These are phyloP conservation scores for Lentinus brumalis DNA, from an alignment of 768 basidiomycete species.

Conservation along the genomic window DNA sequence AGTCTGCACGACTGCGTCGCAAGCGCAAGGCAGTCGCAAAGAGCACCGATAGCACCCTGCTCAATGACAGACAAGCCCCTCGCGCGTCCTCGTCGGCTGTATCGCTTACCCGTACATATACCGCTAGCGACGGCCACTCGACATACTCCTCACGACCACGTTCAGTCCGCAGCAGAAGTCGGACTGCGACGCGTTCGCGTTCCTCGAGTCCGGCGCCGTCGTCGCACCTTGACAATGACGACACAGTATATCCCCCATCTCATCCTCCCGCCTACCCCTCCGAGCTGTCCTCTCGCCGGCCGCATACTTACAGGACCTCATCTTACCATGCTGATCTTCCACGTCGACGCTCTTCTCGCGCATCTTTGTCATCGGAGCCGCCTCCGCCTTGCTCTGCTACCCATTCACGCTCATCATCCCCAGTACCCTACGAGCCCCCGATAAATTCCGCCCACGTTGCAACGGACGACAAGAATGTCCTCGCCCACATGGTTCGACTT, in stretches of 20 bases:
- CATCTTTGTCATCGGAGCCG: background rate
- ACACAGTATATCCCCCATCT: background rate
- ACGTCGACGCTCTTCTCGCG: constrained; percentile 1
- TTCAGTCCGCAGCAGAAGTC: constrained; percentile 32
- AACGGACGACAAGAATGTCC: constrained; percentile 38
- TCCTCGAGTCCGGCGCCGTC: constrained; percentile 8
- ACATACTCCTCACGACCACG: constrained; percentile 45
- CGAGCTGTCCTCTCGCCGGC: background rate
- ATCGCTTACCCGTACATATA: constrained; percentile 16
- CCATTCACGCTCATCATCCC: constrained; percentile 1
- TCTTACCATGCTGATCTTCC: background rate
- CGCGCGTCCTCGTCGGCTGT: constrained; percentile 22
- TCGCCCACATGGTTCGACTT: constrained; percentile 33
- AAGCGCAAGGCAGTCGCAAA: constrained; percentile 18
- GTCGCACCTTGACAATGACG: background rate
- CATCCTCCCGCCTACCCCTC: constrained; percentile 16
- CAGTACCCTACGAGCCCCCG: constrained; percentile 6
- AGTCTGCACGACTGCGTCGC: constrained; percentile 60
- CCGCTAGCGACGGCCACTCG: background rate
- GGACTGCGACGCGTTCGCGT: background rate
- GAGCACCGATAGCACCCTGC: constrained; percentile 9
- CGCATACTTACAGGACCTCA: constrained; percentile 1
- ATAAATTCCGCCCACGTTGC: constrained; percentile 35
- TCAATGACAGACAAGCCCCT: constrained; percentile 4
- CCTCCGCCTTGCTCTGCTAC: background rate